A percentile compares a stretch with the other conserved stretches of the same genome.
phyloP scores from a whole-genome alignment of 2,329 filamentous ascomycete species.

The Penicillium sp. region DNA sequence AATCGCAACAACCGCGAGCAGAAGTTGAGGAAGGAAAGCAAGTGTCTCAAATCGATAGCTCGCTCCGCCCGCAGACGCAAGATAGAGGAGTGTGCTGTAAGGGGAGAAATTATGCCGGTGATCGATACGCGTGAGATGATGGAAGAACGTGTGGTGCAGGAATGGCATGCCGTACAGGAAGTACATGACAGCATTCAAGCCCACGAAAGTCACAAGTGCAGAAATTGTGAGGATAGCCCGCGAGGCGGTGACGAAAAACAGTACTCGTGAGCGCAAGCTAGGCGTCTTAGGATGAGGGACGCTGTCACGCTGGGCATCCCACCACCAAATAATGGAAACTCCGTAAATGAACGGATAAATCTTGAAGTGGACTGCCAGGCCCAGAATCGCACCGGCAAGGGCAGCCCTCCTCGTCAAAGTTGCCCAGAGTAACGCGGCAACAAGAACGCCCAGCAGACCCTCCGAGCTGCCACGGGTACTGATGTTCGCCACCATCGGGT shows the following conservation, averaged over 20 bases:
- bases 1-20: slow-evolving; percentile 75
- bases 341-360: slow-evolving; percentile 99
- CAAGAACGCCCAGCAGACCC: slow-evolving; percentile 81
- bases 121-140: slow-evolving; percentile 90
- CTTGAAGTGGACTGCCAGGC: slow-evolving; percentile 91
- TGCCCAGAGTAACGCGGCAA: slow-evolving; percentile 81
- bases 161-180: slow-evolving; percentile 75
- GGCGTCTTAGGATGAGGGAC: background rate
- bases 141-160: slow-evolving; percentile 84
- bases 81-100: slow-evolving; percentile 89
- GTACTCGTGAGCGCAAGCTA: slow-evolving; percentile 16
- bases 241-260: slow-evolving; percentile 41
- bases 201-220: slow-evolving; percentile 72
- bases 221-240: slow-evolving; percentile 48
- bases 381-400: slow-evolving; percentile 74
- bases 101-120: slow-evolving; percentile 98
- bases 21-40: slow-evolving; percentile 85
- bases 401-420: slow-evolving; percentile 63
- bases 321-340: slow-evolving; percentile 52
- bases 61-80: slow-evolving; percentile 67
- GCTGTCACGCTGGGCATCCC: slow-evolving; percentile 33
- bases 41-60: slow-evolving; percentile 66
- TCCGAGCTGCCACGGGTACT: slow-evolving; percentile 94
- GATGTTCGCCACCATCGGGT: slow-evolving; percentile 97
- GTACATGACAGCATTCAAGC: slow-evolving; percentile 79